Evolutionary conservation across 345 rosid genomes (phyloP).

Genomic region (Raphanus sativus): DNA sequence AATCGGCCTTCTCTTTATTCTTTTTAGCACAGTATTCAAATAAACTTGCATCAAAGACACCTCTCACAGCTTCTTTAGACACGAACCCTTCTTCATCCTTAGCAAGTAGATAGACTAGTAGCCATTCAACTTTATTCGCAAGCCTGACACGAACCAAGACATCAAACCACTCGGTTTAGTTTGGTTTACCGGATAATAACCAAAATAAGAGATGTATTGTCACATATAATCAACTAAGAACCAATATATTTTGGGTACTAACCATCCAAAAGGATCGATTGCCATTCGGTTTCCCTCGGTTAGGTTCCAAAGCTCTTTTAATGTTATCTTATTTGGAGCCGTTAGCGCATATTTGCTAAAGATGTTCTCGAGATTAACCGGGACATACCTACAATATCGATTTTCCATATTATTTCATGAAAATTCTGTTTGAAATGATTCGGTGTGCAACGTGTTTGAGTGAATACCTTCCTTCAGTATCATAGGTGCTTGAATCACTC

Average conservation of each 20-base stretch:
- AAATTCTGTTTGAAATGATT: background rate
- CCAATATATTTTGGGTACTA: conserved; percentile 1
- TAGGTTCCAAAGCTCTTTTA: conserved; percentile 66
- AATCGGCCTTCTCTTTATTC: conserved; percentile 42
- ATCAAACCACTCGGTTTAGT: background rate
- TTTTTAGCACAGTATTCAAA: conserved; percentile 62
- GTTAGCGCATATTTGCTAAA: conserved; percentile 75
- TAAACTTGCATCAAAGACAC: conserved; percentile 72
- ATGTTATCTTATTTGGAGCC: conserved; percentile 47
- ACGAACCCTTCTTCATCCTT: conserved; percentile 64
- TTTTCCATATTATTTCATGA: background rate
- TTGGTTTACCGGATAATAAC: background rate
- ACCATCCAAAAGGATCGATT: conserved; percentile 69
- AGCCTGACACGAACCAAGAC: conserved; percentile 44
- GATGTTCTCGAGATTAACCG: conserved; percentile 60
- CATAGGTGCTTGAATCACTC: conserved; percentile 66
- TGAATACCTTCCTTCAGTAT: conserved; percentile 79
- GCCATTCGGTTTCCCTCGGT: conserved; percentile 63
- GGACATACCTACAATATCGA: conserved; percentile 48
- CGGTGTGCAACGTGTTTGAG: background rate
- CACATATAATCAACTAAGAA: background rate
- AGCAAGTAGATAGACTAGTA: conserved; percentile 54
- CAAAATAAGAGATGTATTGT: background rate
- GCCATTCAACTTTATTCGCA: conserved; percentile 55
- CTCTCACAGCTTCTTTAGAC: conserved; percentile 71